Evolutionary conservation across 306 rosid species (phyloP), one percentile per base, ranked within the genome.

Genomic region (Coriaria nepalensis): DNA sequence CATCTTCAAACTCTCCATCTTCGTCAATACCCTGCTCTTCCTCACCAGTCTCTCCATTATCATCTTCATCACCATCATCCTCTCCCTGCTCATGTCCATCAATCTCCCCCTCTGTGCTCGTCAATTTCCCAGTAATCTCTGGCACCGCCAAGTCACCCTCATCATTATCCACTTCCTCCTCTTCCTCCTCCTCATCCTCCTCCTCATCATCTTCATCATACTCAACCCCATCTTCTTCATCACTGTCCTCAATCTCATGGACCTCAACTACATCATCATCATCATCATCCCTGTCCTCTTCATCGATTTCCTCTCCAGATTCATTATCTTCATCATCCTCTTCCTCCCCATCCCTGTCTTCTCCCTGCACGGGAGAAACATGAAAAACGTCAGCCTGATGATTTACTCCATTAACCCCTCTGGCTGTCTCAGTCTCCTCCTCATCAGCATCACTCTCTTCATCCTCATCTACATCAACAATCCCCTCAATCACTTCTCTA

Each of bases 21-120:
- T 48, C 80, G 33, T 79, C 90, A 2, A 68, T 68, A 4, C 76
- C 81, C 45, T 65, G 64, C 67, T 68, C 93, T 32, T 82, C 96
- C 54, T 86, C 93, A 0, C 88, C 93, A 8, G 93, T 82, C 81
- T 81, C 96, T 29, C 83, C 93, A 38, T 74, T 77, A 43, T 82
- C 96, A 59, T 86, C 93, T 34, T 82, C 96, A 6, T 73, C 85
- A 4, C 70, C 93, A 38, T 70, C 93, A 64, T 82, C 93, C 76
- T 86, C 94, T 9, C 96, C 94, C 56, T 86, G 94, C 45, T 86
- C 96, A 10, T 86, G 96, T 12, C 90, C 96, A 63, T 86, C 96
- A 46, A 86, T 86, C 72, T 86, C 96, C 0, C 96, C 96, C 29
- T 86, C 96, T 0, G 90, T 59, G 63, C 83, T 74, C 4, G 75